Evolutionary conservation across 169 alveolate genomes (phyloP).

Genomic region (Eimeria zaria): DNA sequence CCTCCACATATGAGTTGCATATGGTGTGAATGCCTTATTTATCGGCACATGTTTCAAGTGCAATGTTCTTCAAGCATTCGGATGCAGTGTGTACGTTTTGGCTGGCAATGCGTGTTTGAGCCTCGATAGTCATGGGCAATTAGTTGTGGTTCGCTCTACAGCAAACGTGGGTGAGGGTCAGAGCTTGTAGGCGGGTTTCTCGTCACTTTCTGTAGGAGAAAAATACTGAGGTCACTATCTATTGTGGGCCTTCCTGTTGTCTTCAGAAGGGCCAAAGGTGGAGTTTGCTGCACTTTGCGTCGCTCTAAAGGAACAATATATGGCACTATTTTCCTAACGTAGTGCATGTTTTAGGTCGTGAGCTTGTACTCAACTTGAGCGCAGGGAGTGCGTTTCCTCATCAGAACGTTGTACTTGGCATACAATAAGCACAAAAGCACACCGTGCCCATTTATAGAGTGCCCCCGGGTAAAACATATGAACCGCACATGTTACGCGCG

Average conservation of each 20-base stretch:
- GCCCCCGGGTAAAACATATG: neutral
- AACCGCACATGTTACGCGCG: neutral
- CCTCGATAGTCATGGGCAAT: neutral
- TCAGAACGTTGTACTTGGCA: neutral
- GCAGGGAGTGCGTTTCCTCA: neutral
- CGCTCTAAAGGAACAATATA: neutral
- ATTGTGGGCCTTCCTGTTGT: neutral
- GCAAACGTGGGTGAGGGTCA: neutral
- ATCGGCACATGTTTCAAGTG: neutral
- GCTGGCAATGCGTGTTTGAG: neutral
- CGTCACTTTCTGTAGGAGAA: neutral
- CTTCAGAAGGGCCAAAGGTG: neutral
- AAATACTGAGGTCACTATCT: no score
- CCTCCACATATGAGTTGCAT: neutral
- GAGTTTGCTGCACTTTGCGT: neutral
- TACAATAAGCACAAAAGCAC: neutral
- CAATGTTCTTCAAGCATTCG: neutral
- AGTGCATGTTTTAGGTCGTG: neutral
- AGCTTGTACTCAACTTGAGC: neutral
- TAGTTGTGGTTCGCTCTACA: neutral
- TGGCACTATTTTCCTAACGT: neutral
- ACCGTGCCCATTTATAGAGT: neutral
- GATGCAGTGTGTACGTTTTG: slow-evolving; percentile 13
- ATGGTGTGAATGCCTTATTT: neutral
- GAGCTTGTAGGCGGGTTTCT: neutral